Evolutionary conservation across 164 flowering plant genomes (phyloP).

Genomic region (Piper longum): DNA sequence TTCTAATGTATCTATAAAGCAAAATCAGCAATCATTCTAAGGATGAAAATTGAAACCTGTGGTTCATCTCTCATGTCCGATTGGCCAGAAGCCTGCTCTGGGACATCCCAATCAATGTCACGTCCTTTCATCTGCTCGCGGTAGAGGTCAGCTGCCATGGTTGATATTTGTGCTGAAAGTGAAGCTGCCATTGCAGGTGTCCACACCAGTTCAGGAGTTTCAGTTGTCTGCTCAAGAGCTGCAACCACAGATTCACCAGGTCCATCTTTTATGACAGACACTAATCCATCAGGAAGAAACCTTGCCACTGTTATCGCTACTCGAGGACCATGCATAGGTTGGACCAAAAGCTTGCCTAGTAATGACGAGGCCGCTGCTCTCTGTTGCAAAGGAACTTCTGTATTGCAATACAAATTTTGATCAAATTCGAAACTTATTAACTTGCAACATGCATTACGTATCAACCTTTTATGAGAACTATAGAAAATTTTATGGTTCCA

Average conservation of each 20-base stretch:
- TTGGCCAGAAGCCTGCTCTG: constrained; percentile 87
- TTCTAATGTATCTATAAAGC: too few species aligned
- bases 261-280: constrained; percentile 82
- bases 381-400: constrained; percentile 86
- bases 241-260: constrained; percentile 94
- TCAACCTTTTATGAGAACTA: too few species aligned
- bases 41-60: constrained; percentile 36
- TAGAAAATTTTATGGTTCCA: too few species aligned
- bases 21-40: neutral
- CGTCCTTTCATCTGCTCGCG: constrained; percentile 94
- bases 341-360: constrained; percentile 88
- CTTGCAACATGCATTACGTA: neutral
- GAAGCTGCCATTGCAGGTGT: constrained; percentile 99
- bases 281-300: constrained; percentile 95
- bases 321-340: constrained; percentile 99
- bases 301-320: constrained; percentile 92
- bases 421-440: neutral
- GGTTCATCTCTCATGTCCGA: constrained; percentile 99
- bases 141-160: constrained; percentile 86
- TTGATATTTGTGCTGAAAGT: constrained; percentile 80
- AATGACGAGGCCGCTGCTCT: constrained; percentile 95
- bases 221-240: constrained; percentile 87
- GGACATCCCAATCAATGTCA: constrained; percentile 95
- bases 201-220: constrained; percentile 99
- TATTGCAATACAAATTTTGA: neutral